A percentile compares a stretch with the other conserved stretches of the same genome.
phyloP scores from a whole-genome alignment of 345 rosid genomes.

The Hibiscus trionum region DNA sequence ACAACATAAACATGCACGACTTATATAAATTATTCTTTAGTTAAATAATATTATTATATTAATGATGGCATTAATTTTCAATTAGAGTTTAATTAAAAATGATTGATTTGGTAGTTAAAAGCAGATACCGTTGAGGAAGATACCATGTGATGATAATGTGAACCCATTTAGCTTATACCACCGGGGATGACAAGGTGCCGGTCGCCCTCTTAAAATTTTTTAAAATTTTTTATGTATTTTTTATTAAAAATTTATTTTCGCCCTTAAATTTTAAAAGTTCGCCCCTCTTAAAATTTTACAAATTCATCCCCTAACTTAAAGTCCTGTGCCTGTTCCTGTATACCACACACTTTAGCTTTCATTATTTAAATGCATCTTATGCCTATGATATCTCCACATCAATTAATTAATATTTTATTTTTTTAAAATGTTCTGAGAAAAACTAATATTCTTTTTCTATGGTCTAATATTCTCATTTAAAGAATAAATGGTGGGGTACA shows the following conservation, averaged over 20 bases:
- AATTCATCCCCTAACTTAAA: no score
- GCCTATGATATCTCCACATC: not conserved
- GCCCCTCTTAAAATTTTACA: no score
- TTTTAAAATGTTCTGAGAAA: no score
- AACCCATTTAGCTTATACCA: not conserved
- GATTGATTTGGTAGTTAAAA: not conserved
- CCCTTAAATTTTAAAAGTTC: no score
- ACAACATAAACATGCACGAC: not conserved
- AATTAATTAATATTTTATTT: not conserved
- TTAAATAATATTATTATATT: not conserved
- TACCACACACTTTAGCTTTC: not conserved
- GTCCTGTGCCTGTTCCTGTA: no score
- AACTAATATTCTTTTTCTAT: no score
- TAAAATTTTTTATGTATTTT: no score
- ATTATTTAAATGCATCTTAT: not conserved
- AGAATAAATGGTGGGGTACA: not conserved
- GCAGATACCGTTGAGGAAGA: conserved; percentile 5
- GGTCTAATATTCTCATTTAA: no score
- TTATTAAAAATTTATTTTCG: no score
- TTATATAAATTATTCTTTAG: not conserved
- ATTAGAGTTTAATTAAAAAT: not conserved
- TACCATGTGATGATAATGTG: not conserved
- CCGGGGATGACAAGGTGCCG: no score
- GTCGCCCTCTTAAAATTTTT: no score
- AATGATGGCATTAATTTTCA: not conserved